Evolutionary conservation across 2,329 filamentous ascomycete species (phyloP), one percentile per base, ranked within the genome.

Genomic region (Thielaviopsis punctulata): DNA sequence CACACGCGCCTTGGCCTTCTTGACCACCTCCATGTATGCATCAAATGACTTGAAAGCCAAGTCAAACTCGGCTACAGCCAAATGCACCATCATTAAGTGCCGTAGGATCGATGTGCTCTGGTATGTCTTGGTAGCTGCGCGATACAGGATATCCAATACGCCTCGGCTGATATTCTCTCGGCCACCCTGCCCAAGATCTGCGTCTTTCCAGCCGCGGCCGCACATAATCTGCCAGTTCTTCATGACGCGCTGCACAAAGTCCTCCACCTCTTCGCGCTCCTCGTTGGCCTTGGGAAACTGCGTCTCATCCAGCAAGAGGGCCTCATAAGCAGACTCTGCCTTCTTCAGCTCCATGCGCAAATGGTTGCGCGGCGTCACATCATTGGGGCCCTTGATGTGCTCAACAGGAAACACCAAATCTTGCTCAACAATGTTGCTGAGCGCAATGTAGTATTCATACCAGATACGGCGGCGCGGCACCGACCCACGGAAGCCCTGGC

Each of bases 91-190:
- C 62, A 96, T 96, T 0, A 98, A 73, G 60, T 89, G 79, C 54
- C 90, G 77, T 25, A 98, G 69, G 56, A 96, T 85, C 9, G 87
- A 72, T 1, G 90, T 94, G 1, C 92, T 98, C 66, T 98, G 92
- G 62, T 92, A 98, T 0, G 89, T 95, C 65, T 92, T 95, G 9
- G 84, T 87, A 7, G 90, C 86, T 21, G 89, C 86, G 39, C 84
- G 83, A 65, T 96, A 98, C 6, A 98, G 73, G 24, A 88, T 85
- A 64, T 92, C 89, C 41, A 98, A 75, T 27, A 93, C 80, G 49
- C 80, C 80, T 51, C 83, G 79, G 57, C 84, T 84, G 18, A 90
- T 69, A 21, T 75, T 78, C 61, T 82, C 79, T 59, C 87, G 84
- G 8, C 88, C 89, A 5, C 85, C 87, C 60, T 82, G 78, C 3